Evolutionary conservation across 169 alveolate species (phyloP).

Genomic region (Theileria parva): DNA sequence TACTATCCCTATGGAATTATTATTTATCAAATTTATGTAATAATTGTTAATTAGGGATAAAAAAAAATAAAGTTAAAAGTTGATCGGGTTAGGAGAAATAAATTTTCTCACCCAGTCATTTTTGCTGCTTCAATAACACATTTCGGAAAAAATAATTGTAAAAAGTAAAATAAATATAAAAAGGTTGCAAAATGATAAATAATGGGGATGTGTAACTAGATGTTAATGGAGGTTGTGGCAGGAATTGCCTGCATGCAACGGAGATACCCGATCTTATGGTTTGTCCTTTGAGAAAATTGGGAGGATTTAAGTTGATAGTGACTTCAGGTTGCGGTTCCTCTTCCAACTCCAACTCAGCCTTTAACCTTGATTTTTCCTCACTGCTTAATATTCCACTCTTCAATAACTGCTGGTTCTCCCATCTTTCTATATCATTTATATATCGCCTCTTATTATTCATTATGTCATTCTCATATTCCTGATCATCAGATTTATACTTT

Average conservation of each 20-base stretch:
- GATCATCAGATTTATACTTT: not conserved
- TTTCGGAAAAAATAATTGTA: not conserved
- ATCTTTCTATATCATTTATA: constrained; percentile 69
- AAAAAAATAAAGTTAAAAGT: no score
- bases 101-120: not conserved
- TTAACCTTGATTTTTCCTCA: constrained; percentile 51
- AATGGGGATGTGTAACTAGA: not conserved
- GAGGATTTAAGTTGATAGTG: constrained; percentile 90
- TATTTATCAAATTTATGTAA: no score
- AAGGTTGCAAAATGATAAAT: not conserved
- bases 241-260: no score
- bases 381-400: constrained; percentile 63
- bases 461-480: constrained; percentile 58
- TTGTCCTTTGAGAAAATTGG: constrained; percentile 94
- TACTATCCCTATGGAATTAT: constrained; percentile 71
- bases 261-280: constrained; percentile 87
- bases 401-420: constrained; percentile 76
- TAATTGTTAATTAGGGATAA: no score
- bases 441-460: constrained; percentile 44
- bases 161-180: no score
- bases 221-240: no score
- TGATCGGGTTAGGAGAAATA: not conserved
- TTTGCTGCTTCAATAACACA: not conserved
- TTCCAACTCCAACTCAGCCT: constrained; percentile 31
- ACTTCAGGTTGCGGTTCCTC: constrained; percentile 79